Evolutionary conservation across 2,329 filamentous ascomycete genomes (phyloP).

Genomic region (Apiospora kogelbergensis): DNA sequence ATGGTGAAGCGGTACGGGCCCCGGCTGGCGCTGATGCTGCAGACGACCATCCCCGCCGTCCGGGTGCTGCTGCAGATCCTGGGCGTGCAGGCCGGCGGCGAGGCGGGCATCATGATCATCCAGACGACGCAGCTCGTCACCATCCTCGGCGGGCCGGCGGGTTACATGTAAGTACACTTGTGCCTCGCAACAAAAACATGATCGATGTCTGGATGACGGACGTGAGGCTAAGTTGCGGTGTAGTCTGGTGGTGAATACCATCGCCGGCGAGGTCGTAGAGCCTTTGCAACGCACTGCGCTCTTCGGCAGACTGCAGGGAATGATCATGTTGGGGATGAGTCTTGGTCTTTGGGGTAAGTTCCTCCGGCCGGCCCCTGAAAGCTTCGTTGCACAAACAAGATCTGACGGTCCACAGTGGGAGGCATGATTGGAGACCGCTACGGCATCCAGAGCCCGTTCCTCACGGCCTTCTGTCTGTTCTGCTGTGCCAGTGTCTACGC

Average conservation of each 20-base stretch:
- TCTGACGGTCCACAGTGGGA: constrained; percentile 42
- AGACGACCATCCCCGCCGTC: constrained; percentile 64
- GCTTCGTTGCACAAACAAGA: constrained; percentile 1
- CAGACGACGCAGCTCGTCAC: constrained; percentile 68
- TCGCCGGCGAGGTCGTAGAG: constrained; percentile 64
- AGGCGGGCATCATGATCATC: constrained; percentile 64
- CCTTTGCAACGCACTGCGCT: constrained; percentile 61
- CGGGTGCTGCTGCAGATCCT: constrained; percentile 64
- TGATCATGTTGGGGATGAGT: constrained; percentile 65
- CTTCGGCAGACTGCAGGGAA: constrained; percentile 63
- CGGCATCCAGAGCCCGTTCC: constrained; percentile 64
- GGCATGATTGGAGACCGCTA: constrained; percentile 64
- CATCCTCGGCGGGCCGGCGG: constrained; percentile 65
- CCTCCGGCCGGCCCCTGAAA: too few species aligned
- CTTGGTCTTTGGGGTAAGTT: constrained; percentile 58
- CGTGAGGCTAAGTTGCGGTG: not conserved
- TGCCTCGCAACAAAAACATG: too few species aligned
- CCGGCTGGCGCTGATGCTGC: constrained; percentile 59
- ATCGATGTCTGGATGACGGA: not conserved
- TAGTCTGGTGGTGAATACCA: constrained; percentile 63
- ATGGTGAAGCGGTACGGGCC: constrained; percentile 66
- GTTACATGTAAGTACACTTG: constrained; percentile 52
- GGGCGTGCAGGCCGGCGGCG: constrained; percentile 62
- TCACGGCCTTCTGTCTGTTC: constrained; percentile 60
- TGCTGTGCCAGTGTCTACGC: constrained; percentile 43